phyloP scores from a whole-genome alignment of 345 rosid species.

The Limnanthes douglasii region DNA sequence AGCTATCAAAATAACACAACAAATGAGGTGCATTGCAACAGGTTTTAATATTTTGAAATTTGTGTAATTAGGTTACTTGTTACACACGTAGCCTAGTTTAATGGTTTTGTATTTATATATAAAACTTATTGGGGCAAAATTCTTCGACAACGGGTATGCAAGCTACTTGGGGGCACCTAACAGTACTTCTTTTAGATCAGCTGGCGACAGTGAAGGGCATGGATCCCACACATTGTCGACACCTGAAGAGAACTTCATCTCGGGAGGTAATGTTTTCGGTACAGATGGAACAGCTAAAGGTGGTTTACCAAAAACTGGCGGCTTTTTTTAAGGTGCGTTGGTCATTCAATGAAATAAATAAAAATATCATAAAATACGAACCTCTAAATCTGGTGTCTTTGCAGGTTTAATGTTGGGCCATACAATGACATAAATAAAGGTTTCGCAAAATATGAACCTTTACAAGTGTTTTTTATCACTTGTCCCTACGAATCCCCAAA shows the following conservation, averaged over 20 bases:
- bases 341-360: too few species aligned
- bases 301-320: slow-evolving; percentile 66
- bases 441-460: too few species aligned
- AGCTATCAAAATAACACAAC: slow-evolving; percentile 20
- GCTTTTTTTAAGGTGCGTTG: slow-evolving; percentile 87
- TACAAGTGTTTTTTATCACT: too few species aligned
- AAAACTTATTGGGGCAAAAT: slow-evolving; percentile 55
- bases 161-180: slow-evolving; percentile 13
- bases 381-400: too few species aligned
- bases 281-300: slow-evolving; percentile 67
- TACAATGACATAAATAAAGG: too few species aligned
- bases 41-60: slow-evolving; percentile 14
- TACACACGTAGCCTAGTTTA: too few species aligned
- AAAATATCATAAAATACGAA: too few species aligned
- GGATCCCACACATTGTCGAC: slow-evolving; percentile 89
- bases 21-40: slow-evolving; percentile 31
- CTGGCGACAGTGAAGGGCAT: slow-evolving; percentile 74
- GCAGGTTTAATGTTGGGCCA: too few species aligned
- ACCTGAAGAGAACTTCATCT: slow-evolving; percentile 49
- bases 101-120: too few species aligned
- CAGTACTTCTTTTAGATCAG: slow-evolving; percentile 25
- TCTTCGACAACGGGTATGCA: slow-evolving; percentile 34
- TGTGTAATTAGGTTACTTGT: too few species aligned
- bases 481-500: too few species aligned
- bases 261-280: slow-evolving; percentile 33